Evolutionary conservation across 1,284 basidiomycete genomes (phyloP).

Genomic region (Anthracocystis setariae): DNA sequence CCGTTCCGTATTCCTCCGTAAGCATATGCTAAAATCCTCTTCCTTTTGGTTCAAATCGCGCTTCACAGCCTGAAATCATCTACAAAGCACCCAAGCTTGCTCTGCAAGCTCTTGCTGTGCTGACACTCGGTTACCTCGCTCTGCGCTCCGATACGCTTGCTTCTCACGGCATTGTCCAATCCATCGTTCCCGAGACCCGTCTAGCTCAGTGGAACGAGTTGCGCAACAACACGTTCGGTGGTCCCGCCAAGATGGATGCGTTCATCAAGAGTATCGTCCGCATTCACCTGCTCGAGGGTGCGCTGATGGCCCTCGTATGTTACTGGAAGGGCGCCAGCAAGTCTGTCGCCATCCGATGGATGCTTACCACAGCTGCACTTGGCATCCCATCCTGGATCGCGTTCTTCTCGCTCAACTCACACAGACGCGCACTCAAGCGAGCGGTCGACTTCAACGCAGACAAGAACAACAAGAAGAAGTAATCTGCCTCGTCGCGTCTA

Average conservation of each 20-base stretch:
- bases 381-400: conserved; percentile 52
- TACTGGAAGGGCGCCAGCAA: conserved; percentile 35
- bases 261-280: conserved; percentile 31
- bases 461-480: conserved; percentile 37
- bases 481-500: not conserved
- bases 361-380: conserved; percentile 23
- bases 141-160: conserved; percentile 41
- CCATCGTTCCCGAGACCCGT: conserved; percentile 17
- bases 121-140: conserved; percentile 18
- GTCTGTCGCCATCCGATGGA: conserved; percentile 36
- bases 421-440: conserved; percentile 21
- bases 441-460: conserved; percentile 21
- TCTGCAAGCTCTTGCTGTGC: conserved; percentile 5
- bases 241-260: conserved; percentile 33
- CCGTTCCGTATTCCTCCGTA: too few species aligned
- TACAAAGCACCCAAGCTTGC: conserved; percentile 39
- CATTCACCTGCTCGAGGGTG: conserved; percentile 27
- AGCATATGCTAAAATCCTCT: not conserved
- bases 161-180: conserved; percentile 22
- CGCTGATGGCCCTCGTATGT: conserved; percentile 32
- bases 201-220: conserved; percentile 36
- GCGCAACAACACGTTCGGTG: conserved; percentile 35
- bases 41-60: not conserved
- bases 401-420: conserved; percentile 52
- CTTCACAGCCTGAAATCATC: conserved; percentile 27